These are phyloP conservation scores for Trypanosoma congolense DNA, from an alignment of 208 protist genomes.

Conservation along the genomic window DNA sequence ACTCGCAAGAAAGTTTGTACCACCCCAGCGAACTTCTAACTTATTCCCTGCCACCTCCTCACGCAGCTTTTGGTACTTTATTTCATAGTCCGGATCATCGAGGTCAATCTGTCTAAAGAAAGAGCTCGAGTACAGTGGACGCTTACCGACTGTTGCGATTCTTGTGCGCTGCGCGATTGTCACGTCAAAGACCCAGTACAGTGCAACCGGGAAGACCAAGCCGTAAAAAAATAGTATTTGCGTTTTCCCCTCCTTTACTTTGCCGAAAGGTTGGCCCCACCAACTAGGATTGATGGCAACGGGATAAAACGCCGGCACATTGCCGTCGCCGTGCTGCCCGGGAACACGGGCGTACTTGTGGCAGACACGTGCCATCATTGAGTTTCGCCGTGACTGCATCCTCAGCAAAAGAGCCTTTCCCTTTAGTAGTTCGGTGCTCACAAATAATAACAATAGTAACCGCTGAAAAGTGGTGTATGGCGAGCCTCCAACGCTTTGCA, in stretches of 20 bases:
- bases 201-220: constrained; percentile 60
- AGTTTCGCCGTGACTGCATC: constrained; percentile 81
- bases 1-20: constrained; percentile 85
- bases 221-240: constrained; percentile 66
- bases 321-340: constrained; percentile 78
- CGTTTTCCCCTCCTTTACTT: constrained; percentile 74
- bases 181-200: constrained; percentile 79
- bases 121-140: constrained; percentile 71
- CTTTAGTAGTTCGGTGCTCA: background rate
- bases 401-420: background rate
- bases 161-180: constrained; percentile 71
- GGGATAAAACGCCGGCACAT: constrained; percentile 79
- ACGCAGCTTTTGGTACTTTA: constrained; percentile 81
- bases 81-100: constrained; percentile 85
- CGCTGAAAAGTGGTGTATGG: too few species aligned
- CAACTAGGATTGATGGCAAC: constrained; percentile 84
- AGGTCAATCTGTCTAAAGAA: constrained; percentile 81
- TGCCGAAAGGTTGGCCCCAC: constrained; percentile 86
- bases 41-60: constrained; percentile 83
- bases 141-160: constrained; percentile 67
- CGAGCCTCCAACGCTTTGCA: too few species aligned
- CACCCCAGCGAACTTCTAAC: constrained; percentile 81
- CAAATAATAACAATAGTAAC: too few species aligned
- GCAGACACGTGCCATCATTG: constrained; percentile 80
- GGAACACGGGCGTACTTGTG: constrained; percentile 81